Percentiles rank a stretch among this genome's conserved stretches.
These are phyloP conservation scores for Benincasa hispida DNA, from an alignment of 306 rosid genomes.

Conservation along the genomic window DNA sequence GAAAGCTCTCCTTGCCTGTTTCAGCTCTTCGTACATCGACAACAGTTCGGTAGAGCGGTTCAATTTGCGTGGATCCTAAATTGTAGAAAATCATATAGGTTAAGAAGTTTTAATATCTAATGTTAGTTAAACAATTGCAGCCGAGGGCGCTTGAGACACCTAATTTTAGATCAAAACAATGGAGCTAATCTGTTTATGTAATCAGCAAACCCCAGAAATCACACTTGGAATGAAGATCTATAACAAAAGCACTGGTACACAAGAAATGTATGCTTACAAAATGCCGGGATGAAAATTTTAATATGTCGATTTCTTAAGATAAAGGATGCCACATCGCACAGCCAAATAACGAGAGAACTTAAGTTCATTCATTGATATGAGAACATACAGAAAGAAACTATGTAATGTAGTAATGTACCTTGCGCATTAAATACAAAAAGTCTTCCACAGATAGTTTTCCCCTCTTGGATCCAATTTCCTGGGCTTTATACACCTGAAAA, in stretches of 20 bases:
- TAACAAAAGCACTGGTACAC: background rate
- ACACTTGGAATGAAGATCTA: background rate
- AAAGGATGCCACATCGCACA: background rate
- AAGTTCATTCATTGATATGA: background rate
- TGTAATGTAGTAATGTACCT: slow-evolving; percentile 37
- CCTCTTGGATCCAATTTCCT: slow-evolving; percentile 79
- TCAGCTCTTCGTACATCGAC: slow-evolving; percentile 85
- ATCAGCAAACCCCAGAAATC: background rate
- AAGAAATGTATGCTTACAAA: background rate
- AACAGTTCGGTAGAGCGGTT: slow-evolving; percentile 75
- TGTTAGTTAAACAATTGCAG: background rate
- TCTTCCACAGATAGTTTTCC: slow-evolving; percentile 88
- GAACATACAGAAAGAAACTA: background rate
- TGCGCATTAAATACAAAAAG: slow-evolving; percentile 78
- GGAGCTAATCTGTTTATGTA: background rate
- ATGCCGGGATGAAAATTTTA: background rate
- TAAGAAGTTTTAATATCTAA: background rate
- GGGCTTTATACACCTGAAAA: slow-evolving; percentile 84
- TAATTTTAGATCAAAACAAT: background rate
- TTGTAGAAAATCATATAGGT: background rate
- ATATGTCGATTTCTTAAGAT: background rate
- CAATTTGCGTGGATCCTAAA: slow-evolving; percentile 65
- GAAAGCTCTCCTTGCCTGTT: slow-evolving; percentile 86
- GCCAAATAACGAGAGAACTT: background rate
- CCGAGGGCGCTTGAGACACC: background rate